Percentiles rank a stretch among this genome's conserved stretches.
These are phyloP conservation scores for Tinospora cordifolia DNA, from an alignment of 164 flowering plant genomes.

Conservation along the genomic window DNA sequence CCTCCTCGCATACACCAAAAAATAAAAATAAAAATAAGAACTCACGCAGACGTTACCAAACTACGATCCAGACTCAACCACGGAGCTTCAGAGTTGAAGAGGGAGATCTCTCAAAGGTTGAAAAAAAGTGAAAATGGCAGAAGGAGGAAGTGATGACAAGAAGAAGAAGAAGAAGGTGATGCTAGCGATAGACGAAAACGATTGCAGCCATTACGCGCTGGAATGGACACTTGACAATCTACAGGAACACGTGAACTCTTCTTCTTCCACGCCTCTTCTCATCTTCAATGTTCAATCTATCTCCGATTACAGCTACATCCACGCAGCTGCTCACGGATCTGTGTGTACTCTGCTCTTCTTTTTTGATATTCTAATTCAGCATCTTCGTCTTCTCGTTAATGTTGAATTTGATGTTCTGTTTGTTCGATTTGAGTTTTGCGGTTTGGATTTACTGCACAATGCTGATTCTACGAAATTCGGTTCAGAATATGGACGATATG, in stretches of 20 bases:
- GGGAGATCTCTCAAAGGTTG: too few species aligned
- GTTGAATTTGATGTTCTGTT: too few species aligned
- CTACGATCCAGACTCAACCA: too few species aligned
- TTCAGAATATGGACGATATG: neutral
- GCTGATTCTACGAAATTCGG: too few species aligned
- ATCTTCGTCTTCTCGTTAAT: too few species aligned
- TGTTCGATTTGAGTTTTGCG: too few species aligned
- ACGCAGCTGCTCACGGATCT: conserved; percentile 37
- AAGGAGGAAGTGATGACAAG: conserved; percentile 13
- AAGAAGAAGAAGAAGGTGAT: conserved; percentile 38
- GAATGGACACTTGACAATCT: conserved; percentile 52
- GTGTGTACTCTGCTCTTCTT: conserved; percentile 24
- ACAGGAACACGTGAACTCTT: conserved; percentile 18
- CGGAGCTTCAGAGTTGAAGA: too few species aligned
- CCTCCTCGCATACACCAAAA: neutral
- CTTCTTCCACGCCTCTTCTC: conserved; percentile 21
- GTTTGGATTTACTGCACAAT: neutral
- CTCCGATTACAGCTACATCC: conserved; percentile 19
- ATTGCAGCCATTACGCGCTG: conserved; percentile 63
- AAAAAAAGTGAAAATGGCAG: neutral
- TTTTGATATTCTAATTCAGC: neutral
- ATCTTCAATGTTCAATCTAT: conserved; percentile 35
- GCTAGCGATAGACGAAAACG: conserved; percentile 78
- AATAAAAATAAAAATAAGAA: too few species aligned
- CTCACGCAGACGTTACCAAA: too few species aligned